Conservation (phyloP, 495 filamentous ascomycete genomes). For the Parathielavia hyrcaniae region DNA sequence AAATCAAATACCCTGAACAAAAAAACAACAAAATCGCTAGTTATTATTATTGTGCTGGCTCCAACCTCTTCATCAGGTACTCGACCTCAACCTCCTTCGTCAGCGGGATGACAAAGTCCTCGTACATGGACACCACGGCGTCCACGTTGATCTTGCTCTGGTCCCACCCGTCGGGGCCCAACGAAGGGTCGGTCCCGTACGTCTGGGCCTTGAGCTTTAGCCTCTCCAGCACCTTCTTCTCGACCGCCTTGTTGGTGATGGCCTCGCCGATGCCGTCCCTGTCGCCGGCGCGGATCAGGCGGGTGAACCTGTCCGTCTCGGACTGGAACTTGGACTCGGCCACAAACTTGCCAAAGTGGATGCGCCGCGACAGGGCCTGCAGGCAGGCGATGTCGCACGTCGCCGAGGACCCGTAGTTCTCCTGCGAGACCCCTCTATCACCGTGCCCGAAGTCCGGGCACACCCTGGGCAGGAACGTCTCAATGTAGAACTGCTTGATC, state of each 20-base stretch:
- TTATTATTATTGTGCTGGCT: constrained; percentile 28
- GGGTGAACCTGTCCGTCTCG: constrained; percentile 71
- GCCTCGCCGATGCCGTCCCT: constrained; percentile 73
- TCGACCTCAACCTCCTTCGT: constrained; percentile 98
- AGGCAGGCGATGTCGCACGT: constrained; percentile 86
- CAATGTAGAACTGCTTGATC: constrained; percentile 79
- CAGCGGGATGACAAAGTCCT: constrained; percentile 90
- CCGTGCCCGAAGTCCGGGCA: constrained; percentile 63
- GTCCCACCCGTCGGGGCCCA: constrained; percentile 25
- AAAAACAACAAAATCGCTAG: constrained; percentile 15
- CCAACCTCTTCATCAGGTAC: constrained; percentile 90
- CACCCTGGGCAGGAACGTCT: constrained; percentile 72
- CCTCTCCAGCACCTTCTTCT: constrained; percentile 85
- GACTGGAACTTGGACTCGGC: constrained; percentile 95
- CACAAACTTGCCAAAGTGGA: constrained; percentile 99
- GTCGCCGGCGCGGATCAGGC: constrained; percentile 73
- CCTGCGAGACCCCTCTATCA: constrained; percentile 77
- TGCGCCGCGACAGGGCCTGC: constrained; percentile 83
- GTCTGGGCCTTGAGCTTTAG: constrained; percentile 86
- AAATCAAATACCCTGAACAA: constrained; percentile 16
- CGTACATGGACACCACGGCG: constrained; percentile 90
- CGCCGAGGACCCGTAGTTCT: constrained; percentile 92
- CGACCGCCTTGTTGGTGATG: constrained; percentile 85
- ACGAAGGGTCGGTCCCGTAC: constrained; percentile 80
- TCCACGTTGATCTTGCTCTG: constrained; percentile 79